These are phyloP conservation scores for Trichoderma sp. DNA, from an alignment of 2,329 filamentous ascomycete species.

Conservation along the genomic window DNA sequence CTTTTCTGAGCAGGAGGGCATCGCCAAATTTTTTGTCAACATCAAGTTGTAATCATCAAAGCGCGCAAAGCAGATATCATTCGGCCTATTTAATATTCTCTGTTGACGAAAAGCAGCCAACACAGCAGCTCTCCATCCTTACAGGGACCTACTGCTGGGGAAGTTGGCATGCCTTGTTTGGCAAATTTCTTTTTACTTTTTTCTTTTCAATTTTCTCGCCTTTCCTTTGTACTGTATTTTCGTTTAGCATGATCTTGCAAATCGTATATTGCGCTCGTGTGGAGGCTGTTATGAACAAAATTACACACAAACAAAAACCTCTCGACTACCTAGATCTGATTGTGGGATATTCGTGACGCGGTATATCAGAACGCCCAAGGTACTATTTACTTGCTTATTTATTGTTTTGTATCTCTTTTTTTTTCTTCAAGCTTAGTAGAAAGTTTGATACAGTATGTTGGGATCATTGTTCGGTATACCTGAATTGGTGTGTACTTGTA, in stretches of 20 bases:
- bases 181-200: constrained; percentile 16
- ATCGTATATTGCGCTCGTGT: constrained; percentile 27
- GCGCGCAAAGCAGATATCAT: constrained; percentile 28
- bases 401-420: constrained; percentile 7
- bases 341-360: constrained; percentile 28
- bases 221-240: constrained; percentile 28
- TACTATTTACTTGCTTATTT: not conserved
- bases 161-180: constrained; percentile 25
- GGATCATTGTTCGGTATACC: constrained; percentile 28
- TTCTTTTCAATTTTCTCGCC: constrained; percentile 19
- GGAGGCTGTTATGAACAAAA: constrained; percentile 28
- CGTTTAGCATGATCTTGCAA: constrained; percentile 30
- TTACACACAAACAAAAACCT: constrained; percentile 4
- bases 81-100: constrained; percentile 26
- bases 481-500: constrained; percentile 25
- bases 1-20: constrained; percentile 14
- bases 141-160: not conserved
- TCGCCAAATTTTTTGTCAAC: constrained; percentile 21
- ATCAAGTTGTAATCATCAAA: constrained; percentile 29
- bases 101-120: constrained; percentile 5
- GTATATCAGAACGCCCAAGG: constrained; percentile 21
- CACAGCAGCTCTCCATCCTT: constrained; percentile 4
- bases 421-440: constrained; percentile 11
- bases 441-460: constrained; percentile 22
- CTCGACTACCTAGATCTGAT: constrained; percentile 24